Evolutionary conservation across 345 rosid species (phyloP).

Genomic region (Sonneratia caseolaris): DNA sequence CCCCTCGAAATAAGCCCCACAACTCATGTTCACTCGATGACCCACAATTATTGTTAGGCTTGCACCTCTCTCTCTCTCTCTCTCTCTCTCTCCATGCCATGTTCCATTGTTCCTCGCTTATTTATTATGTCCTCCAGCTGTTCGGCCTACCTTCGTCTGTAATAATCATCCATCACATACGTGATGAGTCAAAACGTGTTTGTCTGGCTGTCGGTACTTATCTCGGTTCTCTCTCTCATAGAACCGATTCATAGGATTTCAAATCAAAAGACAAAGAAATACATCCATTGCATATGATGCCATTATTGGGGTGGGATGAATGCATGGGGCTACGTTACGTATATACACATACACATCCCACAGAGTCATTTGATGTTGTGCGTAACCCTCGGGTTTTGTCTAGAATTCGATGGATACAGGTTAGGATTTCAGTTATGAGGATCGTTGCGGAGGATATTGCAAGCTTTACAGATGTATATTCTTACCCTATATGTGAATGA

Average conservation of each 20-base stretch:
- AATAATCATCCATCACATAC: neutral
- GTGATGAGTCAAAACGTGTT: neutral
- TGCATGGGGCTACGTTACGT: no score
- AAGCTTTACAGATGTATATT: no score
- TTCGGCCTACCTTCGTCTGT: neutral
- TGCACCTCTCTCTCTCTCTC: neutral
- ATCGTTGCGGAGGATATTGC: no score
- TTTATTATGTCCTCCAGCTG: neutral
- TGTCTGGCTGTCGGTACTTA: neutral
- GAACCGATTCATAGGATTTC: neutral
- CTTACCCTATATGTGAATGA: no score
- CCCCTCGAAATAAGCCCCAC: neutral
- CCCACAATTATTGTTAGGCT: neutral
- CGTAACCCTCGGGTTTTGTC: no score
- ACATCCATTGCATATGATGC: no score
- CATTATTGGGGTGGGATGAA: no score
- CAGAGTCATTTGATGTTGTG: no score
- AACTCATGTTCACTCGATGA: neutral
- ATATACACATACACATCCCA: no score
- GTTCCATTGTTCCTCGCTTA: neutral
- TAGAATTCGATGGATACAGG: no score
- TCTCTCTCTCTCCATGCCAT: neutral
- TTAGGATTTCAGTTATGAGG: no score
- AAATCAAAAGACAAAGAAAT: neutral
- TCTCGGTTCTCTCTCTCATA: neutral